These are phyloP conservation scores for Candida buenavistaensis DNA, from an alignment of 1,139 yeast genomes.

Conservation along the genomic window DNA sequence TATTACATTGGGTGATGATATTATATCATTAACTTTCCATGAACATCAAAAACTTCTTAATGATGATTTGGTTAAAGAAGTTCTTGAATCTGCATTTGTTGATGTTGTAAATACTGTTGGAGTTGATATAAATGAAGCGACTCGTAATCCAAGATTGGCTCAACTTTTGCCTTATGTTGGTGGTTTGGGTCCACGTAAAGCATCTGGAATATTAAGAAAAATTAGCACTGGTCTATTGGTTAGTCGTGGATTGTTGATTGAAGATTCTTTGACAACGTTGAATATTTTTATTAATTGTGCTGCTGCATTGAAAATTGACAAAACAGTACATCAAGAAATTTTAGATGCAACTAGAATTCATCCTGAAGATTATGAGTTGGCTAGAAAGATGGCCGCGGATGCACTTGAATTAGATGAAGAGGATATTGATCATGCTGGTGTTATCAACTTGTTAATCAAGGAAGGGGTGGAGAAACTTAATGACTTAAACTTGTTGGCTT, in stretches of 20 bases:
- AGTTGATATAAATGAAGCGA: slow-evolving; percentile 88
- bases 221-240: slow-evolving; percentile 66
- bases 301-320: slow-evolving; percentile 75
- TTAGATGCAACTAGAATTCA: slow-evolving; percentile 95
- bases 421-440: slow-evolving; percentile 86
- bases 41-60: slow-evolving; percentile 74
- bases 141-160: slow-evolving; percentile 71
- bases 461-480: slow-evolving; percentile 87
- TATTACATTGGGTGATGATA: slow-evolving; percentile 73
- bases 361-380: slow-evolving; percentile 95
- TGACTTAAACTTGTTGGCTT: slow-evolving; percentile 85
- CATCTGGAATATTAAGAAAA: slow-evolving; percentile 80
- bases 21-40: slow-evolving; percentile 70
- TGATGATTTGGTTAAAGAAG: slow-evolving; percentile 60
- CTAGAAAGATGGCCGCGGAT: slow-evolving; percentile 96
- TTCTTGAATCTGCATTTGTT: slow-evolving; percentile 80
- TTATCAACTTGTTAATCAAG: slow-evolving; percentile 74
- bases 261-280: slow-evolving; percentile 75
- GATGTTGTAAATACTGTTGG: slow-evolving; percentile 92
- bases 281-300: slow-evolving; percentile 89
- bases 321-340: slow-evolving; percentile 49
- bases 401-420: slow-evolving; percentile 96
- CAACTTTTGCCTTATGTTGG: slow-evolving; percentile 73
- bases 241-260: slow-evolving; percentile 76
- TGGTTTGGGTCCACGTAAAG: slow-evolving; percentile 95